A percentile compares a stretch with the other conserved stretches of the same genome.
Conservation (phyloP, 2,329 filamentous ascomycete genomes). For the Venturia aucupariae region DNA sequence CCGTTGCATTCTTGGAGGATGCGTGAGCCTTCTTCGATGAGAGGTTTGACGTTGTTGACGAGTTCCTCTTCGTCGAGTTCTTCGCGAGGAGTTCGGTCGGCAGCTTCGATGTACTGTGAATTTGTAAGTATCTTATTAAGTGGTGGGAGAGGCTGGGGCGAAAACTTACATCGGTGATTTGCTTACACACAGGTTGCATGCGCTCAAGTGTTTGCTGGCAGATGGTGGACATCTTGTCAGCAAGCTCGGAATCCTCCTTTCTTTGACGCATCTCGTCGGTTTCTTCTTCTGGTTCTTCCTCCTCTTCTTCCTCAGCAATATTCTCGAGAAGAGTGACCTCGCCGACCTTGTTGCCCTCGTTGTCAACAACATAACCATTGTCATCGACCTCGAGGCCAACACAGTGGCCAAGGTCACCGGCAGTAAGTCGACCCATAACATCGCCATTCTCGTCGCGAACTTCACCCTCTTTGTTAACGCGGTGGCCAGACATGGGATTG, state of each 20-base stretch:
- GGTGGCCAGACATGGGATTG: constrained; percentile 50
- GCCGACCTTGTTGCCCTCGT: constrained; percentile 53
- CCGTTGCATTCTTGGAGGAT: constrained; percentile 84
- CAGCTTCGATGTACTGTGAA: constrained; percentile 61
- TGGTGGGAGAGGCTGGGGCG: neutral
- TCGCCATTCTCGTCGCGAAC: constrained; percentile 44
- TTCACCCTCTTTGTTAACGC: constrained; percentile 45
- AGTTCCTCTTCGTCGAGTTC: constrained; percentile 86
- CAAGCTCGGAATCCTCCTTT: constrained; percentile 64
- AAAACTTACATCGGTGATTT: constrained; percentile 64
- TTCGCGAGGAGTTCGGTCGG: constrained; percentile 71
- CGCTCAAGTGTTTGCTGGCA: constrained; percentile 74
- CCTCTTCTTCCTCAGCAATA: constrained; percentile 49
- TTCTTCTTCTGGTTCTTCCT: constrained; percentile 45
- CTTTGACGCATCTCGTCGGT: constrained; percentile 34
- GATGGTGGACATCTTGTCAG: constrained; percentile 62
- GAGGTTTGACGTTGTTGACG: constrained; percentile 74
- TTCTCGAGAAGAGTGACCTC: constrained; percentile 54
- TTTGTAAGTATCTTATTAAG: constrained; percentile 20
- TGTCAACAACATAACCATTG: constrained; percentile 43
- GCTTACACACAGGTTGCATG: constrained; percentile 74
- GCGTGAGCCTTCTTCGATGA: constrained; percentile 76
- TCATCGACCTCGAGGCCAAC: constrained; percentile 44
- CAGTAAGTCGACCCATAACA: constrained; percentile 40
- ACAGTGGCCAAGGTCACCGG: constrained; percentile 43